A percentile compares a stretch with the other conserved stretches of the same genome.
Conservation (phyloP, 768 basidiomycete genomes). For the Termitomyces sp. region DNA sequence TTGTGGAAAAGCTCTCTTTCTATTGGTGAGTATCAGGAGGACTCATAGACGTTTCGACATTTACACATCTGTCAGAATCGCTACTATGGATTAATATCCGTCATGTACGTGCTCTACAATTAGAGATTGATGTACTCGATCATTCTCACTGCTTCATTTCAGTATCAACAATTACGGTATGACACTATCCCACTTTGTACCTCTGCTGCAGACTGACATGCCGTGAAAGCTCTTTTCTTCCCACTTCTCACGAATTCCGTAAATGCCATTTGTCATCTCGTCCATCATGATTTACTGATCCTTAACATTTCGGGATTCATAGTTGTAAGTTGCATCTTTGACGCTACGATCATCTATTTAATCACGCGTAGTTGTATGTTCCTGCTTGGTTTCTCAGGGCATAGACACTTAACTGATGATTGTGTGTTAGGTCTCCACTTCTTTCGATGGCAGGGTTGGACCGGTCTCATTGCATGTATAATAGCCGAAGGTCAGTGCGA, state of each 20-base stretch:
- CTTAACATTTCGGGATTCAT: conserved; percentile 1
- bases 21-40: conserved; percentile 32
- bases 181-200: not conserved
- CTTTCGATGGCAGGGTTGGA: conserved; percentile 59
- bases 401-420: not conserved
- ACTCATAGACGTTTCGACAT: not conserved
- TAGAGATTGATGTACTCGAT: not conserved
- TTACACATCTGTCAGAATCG: conserved; percentile 38
- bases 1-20: conserved; percentile 46
- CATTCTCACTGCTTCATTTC: not conserved
- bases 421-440: conserved; percentile 30
- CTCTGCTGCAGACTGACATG: not conserved
- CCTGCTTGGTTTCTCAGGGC: not conserved
- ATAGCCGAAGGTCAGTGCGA: conserved; percentile 43
- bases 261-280: conserved; percentile 11
- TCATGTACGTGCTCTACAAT: conserved; percentile 33
- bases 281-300: not conserved
- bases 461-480: conserved; percentile 46
- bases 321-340: conserved; percentile 13
- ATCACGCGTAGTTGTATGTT: conserved; percentile 20
- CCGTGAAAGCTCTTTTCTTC: conserved; percentile 34
- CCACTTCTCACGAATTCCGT: conserved; percentile 32
- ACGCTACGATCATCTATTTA: not conserved
- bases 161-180: conserved; percentile 54
- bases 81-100: conserved; percentile 46